A percentile compares a stretch with the other conserved stretches of the same genome.
Conservation (phyloP, 169 alveolate species). For the Besnoitia besnoiti region DNA sequence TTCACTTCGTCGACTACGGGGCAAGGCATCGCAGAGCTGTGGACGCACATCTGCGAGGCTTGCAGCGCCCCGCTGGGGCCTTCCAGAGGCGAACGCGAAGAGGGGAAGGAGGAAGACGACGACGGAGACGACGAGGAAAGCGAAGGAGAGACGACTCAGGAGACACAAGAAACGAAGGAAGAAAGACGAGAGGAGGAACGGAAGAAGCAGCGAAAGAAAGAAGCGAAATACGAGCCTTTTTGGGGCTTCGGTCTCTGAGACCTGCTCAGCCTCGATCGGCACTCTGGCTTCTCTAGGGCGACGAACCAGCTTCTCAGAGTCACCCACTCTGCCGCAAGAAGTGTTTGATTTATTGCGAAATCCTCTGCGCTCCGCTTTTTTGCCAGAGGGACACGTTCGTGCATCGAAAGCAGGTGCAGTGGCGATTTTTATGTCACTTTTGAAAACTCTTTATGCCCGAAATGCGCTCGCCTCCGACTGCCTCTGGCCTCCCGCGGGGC, state of each 20-base stretch:
- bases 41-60: background rate
- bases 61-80: background rate
- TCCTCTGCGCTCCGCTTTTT: too few species aligned
- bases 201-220: background rate
- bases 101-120: background rate
- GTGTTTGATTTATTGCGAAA: too few species aligned
- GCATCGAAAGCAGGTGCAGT: too few species aligned
- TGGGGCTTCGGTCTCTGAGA: background rate
- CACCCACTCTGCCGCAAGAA: too few species aligned
- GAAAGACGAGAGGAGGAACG: background rate
- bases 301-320: too few species aligned
- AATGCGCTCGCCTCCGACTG: too few species aligned
- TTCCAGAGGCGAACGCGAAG: background rate
- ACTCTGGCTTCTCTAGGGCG: too few species aligned
- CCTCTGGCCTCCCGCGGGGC: too few species aligned
- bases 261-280: too few species aligned
- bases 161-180: background rate
- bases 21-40: constrained; percentile 22
- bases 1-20: constrained; percentile 17
- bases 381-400: too few species aligned
- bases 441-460: too few species aligned
- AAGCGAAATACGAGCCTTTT: background rate
- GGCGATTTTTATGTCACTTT: too few species aligned
- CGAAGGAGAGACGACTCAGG: constrained; percentile 11
- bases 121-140: background rate